Base-by-base conservation (phyloP, 139 green algal genomes). In the Edaphochlamys debaryana region DNA sequence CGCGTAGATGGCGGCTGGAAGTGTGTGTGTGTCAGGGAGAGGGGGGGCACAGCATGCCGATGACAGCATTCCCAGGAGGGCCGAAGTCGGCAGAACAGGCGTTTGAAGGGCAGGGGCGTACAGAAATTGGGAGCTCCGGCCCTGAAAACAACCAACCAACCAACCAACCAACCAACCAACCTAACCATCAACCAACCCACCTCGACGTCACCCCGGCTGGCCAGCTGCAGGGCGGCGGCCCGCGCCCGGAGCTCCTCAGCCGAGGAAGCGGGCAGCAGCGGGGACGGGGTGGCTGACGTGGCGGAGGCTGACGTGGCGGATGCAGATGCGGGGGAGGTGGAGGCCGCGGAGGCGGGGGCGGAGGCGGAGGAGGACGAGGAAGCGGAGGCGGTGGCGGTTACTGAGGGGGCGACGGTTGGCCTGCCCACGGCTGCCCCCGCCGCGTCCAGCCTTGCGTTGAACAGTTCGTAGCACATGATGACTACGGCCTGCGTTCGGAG, bases 71-170 rank as follows among this genome's bases (percentile, higher is more conserved):
- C n/a, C n/a, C n/a, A n/a, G n/a, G n/a, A n/a, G n/a, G n/a, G n/a
- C n/a, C n/a, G n/a, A n/a, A n/a, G n/a, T n/a, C n/a, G n/a, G n/a
- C n/a, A n/a, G n/a, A n/a, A n/a, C n/a, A n/a, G n/a, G n/a, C n/a
- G n/a, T n/a, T n/a, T n/a, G n/a, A n/a, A n/a, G n/a, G n/a, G n/a
- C n/a, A n/a, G n/a, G n/a, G n/a, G 45, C 45, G 45, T 54, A 13
- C 45, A 54, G 45, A 13, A 54, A 54, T 13, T 13, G 45, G 11
- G 13, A 13, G 45, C 11, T 54, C 45, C 45, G 34, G 32, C 56
- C 41, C n/a, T 50, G 50, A 25, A 79, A 85, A 54, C 79, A 85
- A 7, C 54, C 79, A 32, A 25, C 30, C 6, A n/a, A n/a, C 30
- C 56, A 5, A 79, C 68, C 79, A 85, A 54, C 32, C 36, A 38